Evolutionary conservation across 23 red algal genomes (phyloP).

Genomic region (Gracilaria vermiculophylla): DNA sequence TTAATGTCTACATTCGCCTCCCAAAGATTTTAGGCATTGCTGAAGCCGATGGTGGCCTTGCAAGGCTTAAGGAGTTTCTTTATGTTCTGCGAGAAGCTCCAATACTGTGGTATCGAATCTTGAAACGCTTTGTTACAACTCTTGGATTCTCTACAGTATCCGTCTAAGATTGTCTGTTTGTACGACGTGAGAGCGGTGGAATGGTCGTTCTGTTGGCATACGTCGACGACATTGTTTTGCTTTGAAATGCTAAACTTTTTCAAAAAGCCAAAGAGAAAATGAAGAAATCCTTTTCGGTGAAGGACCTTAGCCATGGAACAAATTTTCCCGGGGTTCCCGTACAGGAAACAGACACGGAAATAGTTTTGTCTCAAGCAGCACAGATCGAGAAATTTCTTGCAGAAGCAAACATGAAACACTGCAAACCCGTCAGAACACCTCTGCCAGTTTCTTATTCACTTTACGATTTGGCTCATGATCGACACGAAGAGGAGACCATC

Average conservation of each 20-base stretch:
- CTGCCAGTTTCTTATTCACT: slow-evolving; percentile 7
- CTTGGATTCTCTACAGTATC: background rate
- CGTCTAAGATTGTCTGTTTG: background rate
- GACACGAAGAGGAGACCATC: background rate
- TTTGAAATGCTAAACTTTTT: background rate
- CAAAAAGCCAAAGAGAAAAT: background rate
- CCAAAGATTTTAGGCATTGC: slow-evolving; percentile 18
- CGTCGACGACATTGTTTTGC: slow-evolving; percentile 6
- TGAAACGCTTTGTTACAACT: background rate
- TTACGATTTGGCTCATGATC: background rate
- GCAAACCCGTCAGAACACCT: background rate
- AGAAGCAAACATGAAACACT: slow-evolving; percentile 1
- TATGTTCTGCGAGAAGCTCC: slow-evolving; percentile 45
- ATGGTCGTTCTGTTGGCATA: background rate
- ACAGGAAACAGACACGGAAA: background rate
- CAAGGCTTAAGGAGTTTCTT: slow-evolving; percentile 19
- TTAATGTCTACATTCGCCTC: background rate
- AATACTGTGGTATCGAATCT: slow-evolving; percentile 30
- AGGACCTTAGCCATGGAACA: background rate
- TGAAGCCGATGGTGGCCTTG: background rate
- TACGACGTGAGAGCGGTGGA: background rate
- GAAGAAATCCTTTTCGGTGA: background rate
- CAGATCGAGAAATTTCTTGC: background rate
- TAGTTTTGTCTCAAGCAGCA: background rate
- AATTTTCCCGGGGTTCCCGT: background rate